Conservation (phyloP, 1,284 basidiomycete genomes). For the Golubevia sp. region DNA sequence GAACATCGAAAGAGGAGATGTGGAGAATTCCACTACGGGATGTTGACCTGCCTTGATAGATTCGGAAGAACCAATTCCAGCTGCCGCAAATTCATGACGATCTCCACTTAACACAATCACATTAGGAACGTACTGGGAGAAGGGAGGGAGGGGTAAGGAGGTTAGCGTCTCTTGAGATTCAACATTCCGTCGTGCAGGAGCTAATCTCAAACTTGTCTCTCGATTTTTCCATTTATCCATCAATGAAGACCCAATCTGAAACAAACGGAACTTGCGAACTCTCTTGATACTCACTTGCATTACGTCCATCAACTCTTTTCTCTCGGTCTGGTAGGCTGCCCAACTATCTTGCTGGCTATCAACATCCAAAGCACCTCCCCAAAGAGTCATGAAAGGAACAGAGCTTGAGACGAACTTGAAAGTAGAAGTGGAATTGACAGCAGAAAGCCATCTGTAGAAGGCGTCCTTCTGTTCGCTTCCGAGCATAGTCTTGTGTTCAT, state of each 20-base stretch:
- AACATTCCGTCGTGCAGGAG: too few relatives aligned
- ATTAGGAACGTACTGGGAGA: conserved; percentile 69
- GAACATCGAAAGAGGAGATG: conserved; percentile 72
- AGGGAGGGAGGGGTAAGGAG: too few relatives aligned
- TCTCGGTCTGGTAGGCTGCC: conserved; percentile 73
- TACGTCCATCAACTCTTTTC: conserved; percentile 59
- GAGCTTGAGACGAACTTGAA: conserved; percentile 82
- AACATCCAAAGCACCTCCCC: conserved; percentile 66
- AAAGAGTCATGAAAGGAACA: conserved; percentile 78
- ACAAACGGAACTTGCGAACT: too few relatives aligned
- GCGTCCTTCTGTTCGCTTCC: conserved; percentile 72
- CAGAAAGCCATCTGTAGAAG: conserved; percentile 70
- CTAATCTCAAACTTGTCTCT: too few relatives aligned
- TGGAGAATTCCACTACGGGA: conserved; percentile 68
- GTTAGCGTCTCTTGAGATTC: too few relatives aligned
- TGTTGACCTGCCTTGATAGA: conserved; percentile 41
- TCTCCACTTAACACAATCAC: conserved; percentile 69
- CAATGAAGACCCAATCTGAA: too few relatives aligned
- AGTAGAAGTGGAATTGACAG: conserved; percentile 74
- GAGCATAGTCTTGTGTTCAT: conserved; percentile 70
- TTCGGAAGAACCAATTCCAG: conserved; percentile 61
- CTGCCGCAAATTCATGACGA: conserved; percentile 77
- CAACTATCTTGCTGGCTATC: conserved; percentile 72
- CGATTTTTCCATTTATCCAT: too few relatives aligned
- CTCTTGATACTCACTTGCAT: conserved; percentile 29